A percentile compares a stretch with the other conserved stretches of the same genome.
phyloP scores from a whole-genome alignment of 148 eudicot species.

The Fagopyrum homotropicum region DNA sequence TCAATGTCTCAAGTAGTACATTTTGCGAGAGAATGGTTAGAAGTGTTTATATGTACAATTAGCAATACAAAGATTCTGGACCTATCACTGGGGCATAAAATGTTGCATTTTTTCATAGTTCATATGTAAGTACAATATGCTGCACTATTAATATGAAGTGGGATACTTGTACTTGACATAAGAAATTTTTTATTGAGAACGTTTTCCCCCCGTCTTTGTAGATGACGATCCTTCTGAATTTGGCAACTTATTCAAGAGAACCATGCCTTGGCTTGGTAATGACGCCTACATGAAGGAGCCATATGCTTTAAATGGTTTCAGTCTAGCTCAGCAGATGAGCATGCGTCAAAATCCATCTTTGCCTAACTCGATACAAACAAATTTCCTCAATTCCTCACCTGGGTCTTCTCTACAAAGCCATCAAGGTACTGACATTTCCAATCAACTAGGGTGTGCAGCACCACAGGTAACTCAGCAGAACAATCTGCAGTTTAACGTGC shows the following conservation, averaged over 20 bases:
- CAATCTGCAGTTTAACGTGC: slow-evolving; percentile 49
- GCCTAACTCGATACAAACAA: slow-evolving; percentile 46
- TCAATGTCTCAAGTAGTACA: no score
- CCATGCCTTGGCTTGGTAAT: slow-evolving; percentile 95
- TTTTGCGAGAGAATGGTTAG: no score
- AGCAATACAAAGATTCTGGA: no score
- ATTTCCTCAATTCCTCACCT: slow-evolving; percentile 43
- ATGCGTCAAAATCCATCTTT: slow-evolving; percentile 73
- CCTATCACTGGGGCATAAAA: no score
- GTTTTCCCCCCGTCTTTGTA: slow-evolving; percentile 17
- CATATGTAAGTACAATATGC: no score
- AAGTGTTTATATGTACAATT: no score
- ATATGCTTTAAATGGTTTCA: slow-evolving; percentile 55
- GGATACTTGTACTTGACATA: no score
- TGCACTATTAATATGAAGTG: no score
- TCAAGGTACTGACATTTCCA: slow-evolving; percentile 46
- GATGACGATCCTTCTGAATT: slow-evolving; percentile 66
- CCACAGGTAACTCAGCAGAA: slow-evolving; percentile 58
- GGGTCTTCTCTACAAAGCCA: slow-evolving; percentile 45
- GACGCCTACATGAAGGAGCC: slow-evolving; percentile 62
- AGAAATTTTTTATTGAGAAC: not conserved
- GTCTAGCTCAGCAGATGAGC: slow-evolving; percentile 92
- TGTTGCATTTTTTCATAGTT: no score
- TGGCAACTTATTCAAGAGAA: slow-evolving; percentile 59
- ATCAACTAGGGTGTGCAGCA: slow-evolving; percentile 52